phyloP scores from a whole-genome alignment of 2,329 filamentous ascomycete species.

The Aspergillus persii region DNA sequence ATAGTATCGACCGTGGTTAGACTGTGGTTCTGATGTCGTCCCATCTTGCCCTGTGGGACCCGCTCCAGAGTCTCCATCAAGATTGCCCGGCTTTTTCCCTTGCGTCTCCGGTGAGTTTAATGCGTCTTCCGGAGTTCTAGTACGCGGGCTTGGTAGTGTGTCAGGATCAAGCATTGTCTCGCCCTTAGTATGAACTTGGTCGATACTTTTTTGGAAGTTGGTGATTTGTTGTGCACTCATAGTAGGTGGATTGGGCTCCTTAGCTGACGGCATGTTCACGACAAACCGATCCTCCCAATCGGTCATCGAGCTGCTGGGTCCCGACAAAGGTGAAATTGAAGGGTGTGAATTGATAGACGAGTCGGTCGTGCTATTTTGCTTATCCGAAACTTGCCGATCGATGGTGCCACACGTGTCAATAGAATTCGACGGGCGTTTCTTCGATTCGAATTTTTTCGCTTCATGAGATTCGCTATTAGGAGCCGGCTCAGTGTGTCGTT shows the following conservation, averaged over 20 bases:
- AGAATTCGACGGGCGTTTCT: conserved; percentile 37
- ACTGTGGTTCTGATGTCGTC: neutral
- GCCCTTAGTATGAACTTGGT: conserved; percentile 29
- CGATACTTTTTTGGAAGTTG: conserved; percentile 40
- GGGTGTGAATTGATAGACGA: conserved; percentile 28
- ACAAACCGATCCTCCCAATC: conserved; percentile 44
- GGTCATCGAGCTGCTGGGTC: conserved; percentile 29
- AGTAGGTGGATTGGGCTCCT: conserved; percentile 40
- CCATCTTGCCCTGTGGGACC: conserved; percentile 10
- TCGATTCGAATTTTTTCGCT: conserved; percentile 31
- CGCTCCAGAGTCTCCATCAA: conserved; percentile 18
- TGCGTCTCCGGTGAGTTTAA: conserved; percentile 25
- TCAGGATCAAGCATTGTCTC: conserved; percentile 32
- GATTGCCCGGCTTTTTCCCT: conserved; percentile 14
- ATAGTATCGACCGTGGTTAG: conserved; percentile 30
- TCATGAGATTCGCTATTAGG: conserved; percentile 12
- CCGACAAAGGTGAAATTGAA: conserved; percentile 32
- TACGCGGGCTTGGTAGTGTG: conserved; percentile 31
- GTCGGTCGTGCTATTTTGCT: conserved; percentile 19
- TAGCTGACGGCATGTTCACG: conserved; percentile 44
- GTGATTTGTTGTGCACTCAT: conserved; percentile 41
- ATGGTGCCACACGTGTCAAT: conserved; percentile 26
- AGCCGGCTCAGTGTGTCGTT: conserved; percentile 17
- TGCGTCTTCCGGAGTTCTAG: conserved; percentile 27
- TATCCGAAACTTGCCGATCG: conserved; percentile 17